phyloP scores from a whole-genome alignment of 805 yeast genomes.

The Brettanomyces nanus region DNA sequence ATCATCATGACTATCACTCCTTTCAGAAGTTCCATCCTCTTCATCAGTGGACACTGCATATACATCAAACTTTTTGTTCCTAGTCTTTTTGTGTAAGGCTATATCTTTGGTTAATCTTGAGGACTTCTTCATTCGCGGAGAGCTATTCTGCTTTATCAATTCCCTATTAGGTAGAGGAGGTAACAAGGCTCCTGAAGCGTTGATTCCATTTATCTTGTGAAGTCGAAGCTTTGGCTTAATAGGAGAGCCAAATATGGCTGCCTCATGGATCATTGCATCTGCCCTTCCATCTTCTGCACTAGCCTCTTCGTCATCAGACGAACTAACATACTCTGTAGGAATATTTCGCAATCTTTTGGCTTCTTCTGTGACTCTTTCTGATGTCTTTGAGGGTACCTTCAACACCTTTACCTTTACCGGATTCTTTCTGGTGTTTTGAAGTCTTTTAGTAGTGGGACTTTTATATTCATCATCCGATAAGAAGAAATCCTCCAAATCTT shows the following conservation, averaged over 20 bases:
- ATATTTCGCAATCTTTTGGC: background rate
- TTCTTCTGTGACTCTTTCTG: background rate
- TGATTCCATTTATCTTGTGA: background rate
- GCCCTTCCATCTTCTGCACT: constrained; percentile 17
- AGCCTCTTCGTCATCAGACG: constrained; percentile 4
- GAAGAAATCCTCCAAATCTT: constrained; percentile 62
- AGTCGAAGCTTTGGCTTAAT: constrained; percentile 10
- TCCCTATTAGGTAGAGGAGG: background rate
- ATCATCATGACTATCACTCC: background rate
- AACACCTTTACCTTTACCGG: background rate
- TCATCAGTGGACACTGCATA: background rate
- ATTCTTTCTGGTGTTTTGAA: background rate
- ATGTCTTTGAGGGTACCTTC: background rate
- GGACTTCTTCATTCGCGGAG: background rate
- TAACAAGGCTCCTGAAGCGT: background rate
- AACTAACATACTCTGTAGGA: background rate
- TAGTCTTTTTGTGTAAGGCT: constrained; percentile 17
- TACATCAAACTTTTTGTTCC: constrained; percentile 7
- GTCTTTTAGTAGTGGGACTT: constrained; percentile 7
- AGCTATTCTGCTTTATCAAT: too few species aligned
- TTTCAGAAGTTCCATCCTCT: background rate
- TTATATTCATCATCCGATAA: constrained; percentile 38
- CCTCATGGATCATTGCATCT: constrained; percentile 23
- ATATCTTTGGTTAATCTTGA: constrained; percentile 17
- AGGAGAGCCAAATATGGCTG: constrained; percentile 24